Evolutionary conservation across 108 stramenopile genomes (phyloP).

Genomic region (Ochromonas danica): DNA sequence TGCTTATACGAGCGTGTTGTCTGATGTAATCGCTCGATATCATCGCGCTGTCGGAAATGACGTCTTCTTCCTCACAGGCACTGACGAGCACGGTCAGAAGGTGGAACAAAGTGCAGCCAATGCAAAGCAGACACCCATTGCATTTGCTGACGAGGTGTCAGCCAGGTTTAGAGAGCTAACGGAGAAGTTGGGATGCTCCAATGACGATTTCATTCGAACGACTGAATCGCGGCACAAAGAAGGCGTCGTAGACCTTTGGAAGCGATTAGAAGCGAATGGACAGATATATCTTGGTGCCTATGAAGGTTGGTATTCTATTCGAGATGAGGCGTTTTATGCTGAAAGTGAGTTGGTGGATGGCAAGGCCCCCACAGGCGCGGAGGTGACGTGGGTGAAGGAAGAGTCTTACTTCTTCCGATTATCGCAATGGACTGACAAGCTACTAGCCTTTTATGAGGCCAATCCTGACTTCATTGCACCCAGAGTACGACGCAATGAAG

Average conservation of each 20-base stretch:
- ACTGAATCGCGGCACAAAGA: conserved; percentile 83
- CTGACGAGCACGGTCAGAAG: conserved; percentile 99
- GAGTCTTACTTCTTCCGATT: conserved; percentile 97
- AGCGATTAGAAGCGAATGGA: conserved; percentile 68
- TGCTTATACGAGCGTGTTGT: conserved; percentile 88
- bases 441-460: conserved; percentile 71
- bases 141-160: conserved; percentile 28
- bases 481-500: conserved; percentile 74
- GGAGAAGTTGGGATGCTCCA: conserved; percentile 74
- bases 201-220: conserved; percentile 93
- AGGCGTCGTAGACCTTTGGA: conserved; percentile 81
- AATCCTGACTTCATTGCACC: conserved; percentile 89
- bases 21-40: conserved; percentile 87
- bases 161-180: conserved; percentile 77
- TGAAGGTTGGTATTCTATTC: conserved; percentile 94
- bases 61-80: conserved; percentile 91
- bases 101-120: conserved; percentile 52
- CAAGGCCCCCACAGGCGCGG: conserved; percentile 31
- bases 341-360: conserved; percentile 29
- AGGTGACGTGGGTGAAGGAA: conserved; percentile 73
- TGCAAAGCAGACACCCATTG: background rate
- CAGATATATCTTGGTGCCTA: conserved; percentile 87
- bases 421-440: conserved; percentile 76
- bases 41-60: conserved; percentile 63
- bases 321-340: conserved; percentile 83